Evolutionary conservation across 768 basidiomycete genomes (phyloP).

Genomic region (Cystoderma amianthinum): DNA sequence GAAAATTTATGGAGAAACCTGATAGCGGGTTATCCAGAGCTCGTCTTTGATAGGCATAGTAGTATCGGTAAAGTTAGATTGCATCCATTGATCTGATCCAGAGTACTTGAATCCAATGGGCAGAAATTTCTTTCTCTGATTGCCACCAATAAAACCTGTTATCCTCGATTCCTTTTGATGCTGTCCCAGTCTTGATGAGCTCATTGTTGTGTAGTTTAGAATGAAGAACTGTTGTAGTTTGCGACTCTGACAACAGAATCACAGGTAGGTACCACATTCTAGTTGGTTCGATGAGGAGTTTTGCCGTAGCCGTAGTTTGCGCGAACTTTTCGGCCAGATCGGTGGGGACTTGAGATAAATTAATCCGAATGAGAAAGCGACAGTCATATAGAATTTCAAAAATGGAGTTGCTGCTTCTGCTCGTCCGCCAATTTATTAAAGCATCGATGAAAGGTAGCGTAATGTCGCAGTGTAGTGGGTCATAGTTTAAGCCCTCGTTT

Average conservation of each 20-base stretch:
- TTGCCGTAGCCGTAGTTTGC: slow-evolving; percentile 7
- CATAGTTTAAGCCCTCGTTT: slow-evolving; percentile 5
- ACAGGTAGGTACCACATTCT: slow-evolving; percentile 43
- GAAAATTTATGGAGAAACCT: slow-evolving; percentile 20
- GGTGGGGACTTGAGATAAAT: slow-evolving; percentile 34
- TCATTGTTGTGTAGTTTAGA: not conserved
- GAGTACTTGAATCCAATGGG: slow-evolving; percentile 34
- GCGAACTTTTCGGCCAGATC: slow-evolving; percentile 21
- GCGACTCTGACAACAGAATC: slow-evolving; percentile 19
- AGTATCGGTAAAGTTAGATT: not conserved
- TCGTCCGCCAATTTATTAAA: slow-evolving; percentile 10
- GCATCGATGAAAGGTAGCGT: slow-evolving; percentile 20
- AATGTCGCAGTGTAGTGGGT: slow-evolving; percentile 32
- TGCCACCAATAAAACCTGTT: not conserved
- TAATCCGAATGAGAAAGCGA: slow-evolving; percentile 51
- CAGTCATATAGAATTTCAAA: slow-evolving; percentile 53
- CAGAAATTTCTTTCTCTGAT: slow-evolving; percentile 6
- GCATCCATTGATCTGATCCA: slow-evolving; percentile 35
- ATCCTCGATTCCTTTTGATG: not conserved
- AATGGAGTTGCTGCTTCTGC: slow-evolving; percentile 7
- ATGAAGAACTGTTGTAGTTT: not conserved
- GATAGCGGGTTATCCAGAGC: not conserved
- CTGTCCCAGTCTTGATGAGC: not conserved
- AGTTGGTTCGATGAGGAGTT: slow-evolving; percentile 26
- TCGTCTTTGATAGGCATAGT: not conserved